phyloP scores from a whole-genome alignment of 192 early-diverging fungal genomes.

The Dissophora globulifera region DNA sequence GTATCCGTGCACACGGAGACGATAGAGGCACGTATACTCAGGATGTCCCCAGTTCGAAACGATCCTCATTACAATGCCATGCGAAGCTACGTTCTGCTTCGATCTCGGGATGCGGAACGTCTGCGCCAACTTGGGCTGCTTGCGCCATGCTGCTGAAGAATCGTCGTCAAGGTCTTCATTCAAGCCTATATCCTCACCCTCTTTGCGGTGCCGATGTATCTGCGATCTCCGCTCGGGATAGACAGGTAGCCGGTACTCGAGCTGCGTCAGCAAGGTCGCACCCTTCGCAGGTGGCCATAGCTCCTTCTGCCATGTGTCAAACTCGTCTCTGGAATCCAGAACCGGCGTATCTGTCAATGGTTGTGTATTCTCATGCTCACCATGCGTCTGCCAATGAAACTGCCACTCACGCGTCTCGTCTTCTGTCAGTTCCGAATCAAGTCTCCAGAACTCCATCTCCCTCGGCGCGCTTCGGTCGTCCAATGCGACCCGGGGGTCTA shows the following conservation, averaged over 20 bases:
- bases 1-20: slow-evolving; percentile 74
- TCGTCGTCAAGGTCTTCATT: not conserved
- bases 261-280: slow-evolving; percentile 11
- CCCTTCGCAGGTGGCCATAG: slow-evolving; percentile 20
- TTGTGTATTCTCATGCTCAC: too few relatives aligned
- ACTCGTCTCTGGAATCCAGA: not conserved
- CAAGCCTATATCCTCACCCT: not conserved
- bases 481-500: slow-evolving; percentile 60
- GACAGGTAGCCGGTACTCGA: slow-evolving; percentile 60
- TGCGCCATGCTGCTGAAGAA: not conserved
- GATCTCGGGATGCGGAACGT: slow-evolving; percentile 40
- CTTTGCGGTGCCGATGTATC: not conserved
- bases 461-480: slow-evolving; percentile 71
- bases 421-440: slow-evolving; percentile 3
- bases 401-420: not conserved
- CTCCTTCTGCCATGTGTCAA: slow-evolving; percentile 32
- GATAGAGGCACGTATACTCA: slow-evolving; percentile 77
- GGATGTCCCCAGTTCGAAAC: slow-evolving; percentile 77
- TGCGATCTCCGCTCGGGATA: slow-evolving; percentile 8
- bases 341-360: too few relatives aligned
- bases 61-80: slow-evolving; percentile 64
- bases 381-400: not conserved
- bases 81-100: slow-evolving; percentile 48
- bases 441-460: slow-evolving; percentile 72
- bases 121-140: slow-evolving; percentile 51